phyloP scores from a whole-genome alignment of 768 basidiomycete genomes.

The Udeniomyces megalosporus region DNA sequence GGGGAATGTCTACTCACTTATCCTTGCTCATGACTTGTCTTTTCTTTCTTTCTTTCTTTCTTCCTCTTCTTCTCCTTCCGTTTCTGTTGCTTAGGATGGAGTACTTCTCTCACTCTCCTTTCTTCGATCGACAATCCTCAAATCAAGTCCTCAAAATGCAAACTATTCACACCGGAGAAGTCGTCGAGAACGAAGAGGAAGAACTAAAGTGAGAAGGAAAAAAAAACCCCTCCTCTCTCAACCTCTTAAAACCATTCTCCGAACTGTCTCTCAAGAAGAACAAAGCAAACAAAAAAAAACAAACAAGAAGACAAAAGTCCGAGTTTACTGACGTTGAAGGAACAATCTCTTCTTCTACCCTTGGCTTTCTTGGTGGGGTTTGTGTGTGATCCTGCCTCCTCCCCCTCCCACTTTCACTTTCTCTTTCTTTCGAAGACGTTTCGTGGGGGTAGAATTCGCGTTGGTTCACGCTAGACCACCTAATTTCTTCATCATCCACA shows the following conservation, averaged over 20 bases:
- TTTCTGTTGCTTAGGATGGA: constrained; percentile 43
- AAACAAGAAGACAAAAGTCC: not conserved
- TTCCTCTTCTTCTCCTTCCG: constrained; percentile 29
- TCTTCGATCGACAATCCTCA: constrained; percentile 86
- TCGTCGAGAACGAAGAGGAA: constrained; percentile 46
- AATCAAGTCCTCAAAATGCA: constrained; percentile 89
- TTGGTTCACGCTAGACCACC: constrained; percentile 67
- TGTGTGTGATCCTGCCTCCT: not conserved
- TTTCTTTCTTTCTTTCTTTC: too few species aligned
- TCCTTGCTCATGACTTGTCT: too few species aligned
- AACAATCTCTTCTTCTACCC: not conserved
- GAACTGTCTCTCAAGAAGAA: constrained; percentile 10
- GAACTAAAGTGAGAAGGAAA: constrained; percentile 74
- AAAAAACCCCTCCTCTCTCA: too few species aligned
- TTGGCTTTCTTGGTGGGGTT: not conserved
- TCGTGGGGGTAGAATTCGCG: constrained; percentile 74
- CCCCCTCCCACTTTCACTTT: constrained; percentile 2
- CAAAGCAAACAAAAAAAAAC: not conserved
- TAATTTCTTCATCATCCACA: constrained; percentile 73
- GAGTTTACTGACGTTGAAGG: not conserved
- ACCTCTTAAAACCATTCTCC: too few species aligned
- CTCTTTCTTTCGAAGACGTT: constrained; percentile 41
- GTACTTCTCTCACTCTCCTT: constrained; percentile 79
- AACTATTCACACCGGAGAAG: constrained; percentile 64
- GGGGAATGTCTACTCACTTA: not conserved